phyloP scores from a whole-genome alignment of 2,329 filamentous ascomycete genomes.

The Westerdykella ornata region DNA sequence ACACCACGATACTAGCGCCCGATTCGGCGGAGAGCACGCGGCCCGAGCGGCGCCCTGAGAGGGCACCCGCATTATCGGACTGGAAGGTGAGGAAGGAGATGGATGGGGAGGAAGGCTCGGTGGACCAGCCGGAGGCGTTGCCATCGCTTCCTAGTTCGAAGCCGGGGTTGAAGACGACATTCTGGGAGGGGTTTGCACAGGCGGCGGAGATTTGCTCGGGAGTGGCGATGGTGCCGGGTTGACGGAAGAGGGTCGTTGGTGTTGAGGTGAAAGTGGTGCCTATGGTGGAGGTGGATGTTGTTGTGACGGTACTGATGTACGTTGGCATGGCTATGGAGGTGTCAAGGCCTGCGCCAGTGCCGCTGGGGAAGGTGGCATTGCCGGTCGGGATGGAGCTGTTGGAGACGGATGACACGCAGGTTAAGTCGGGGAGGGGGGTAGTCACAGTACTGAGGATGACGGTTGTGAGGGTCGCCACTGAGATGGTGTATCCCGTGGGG shows the following conservation, averaged over 20 bases:
- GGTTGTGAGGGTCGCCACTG: slow-evolving; percentile 1
- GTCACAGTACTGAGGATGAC: slow-evolving; percentile 1
- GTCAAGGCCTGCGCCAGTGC: neutral
- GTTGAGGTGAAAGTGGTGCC: slow-evolving; percentile 1
- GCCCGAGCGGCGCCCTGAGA: slow-evolving; percentile 6
- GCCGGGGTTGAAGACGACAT: slow-evolving; percentile 23
- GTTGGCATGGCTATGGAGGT: slow-evolving; percentile 4
- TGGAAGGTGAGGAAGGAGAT: slow-evolving; percentile 14
- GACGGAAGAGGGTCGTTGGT: slow-evolving; percentile 6
- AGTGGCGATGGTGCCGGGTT: slow-evolving; percentile 16
- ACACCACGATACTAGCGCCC: slow-evolving; percentile 14
- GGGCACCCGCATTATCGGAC: slow-evolving; percentile 4
- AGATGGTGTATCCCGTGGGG: slow-evolving; percentile 8
- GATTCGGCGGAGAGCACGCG: slow-evolving; percentile 20
- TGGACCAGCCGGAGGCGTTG: slow-evolving; percentile 18
- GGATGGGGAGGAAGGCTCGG: slow-evolving; percentile 10
- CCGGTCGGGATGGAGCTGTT: neutral
- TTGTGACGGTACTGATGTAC: neutral
- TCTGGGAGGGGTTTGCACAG: slow-evolving; percentile 14
- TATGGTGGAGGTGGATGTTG: neutral
- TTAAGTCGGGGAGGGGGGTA: neutral
- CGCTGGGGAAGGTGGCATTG: slow-evolving; percentile 9
- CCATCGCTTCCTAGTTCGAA: slow-evolving; percentile 15
- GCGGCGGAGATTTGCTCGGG: slow-evolving; percentile 21
- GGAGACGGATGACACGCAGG: neutral